These are phyloP conservation scores for Botrytis elliptica DNA, from an alignment of 2,329 filamentous ascomycete species.

Conservation along the genomic window DNA sequence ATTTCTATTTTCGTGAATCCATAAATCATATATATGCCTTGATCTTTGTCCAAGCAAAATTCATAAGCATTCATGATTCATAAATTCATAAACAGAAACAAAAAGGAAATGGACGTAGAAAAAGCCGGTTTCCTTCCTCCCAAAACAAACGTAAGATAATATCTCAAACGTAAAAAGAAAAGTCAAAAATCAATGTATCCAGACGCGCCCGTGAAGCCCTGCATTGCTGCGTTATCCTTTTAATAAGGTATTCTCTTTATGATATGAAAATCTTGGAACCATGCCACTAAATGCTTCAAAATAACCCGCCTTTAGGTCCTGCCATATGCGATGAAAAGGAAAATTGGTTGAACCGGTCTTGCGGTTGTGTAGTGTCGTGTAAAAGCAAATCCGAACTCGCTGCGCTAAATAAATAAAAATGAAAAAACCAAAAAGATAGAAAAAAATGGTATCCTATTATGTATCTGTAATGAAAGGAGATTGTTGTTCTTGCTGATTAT, in stretches of 20 bases:
- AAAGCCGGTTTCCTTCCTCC: conserved; percentile 23
- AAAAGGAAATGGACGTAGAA: conserved; percentile 35
- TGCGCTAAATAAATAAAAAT: conserved; percentile 48
- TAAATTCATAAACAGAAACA: conserved; percentile 10
- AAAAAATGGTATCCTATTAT: conserved; percentile 37
- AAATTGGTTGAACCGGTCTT: conserved; percentile 38
- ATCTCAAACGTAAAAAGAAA: conserved; percentile 32
- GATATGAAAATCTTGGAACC: conserved; percentile 40
- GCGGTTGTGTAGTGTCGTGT: conserved; percentile 45
- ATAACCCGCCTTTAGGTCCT: conserved; percentile 35
- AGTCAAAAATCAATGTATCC: conserved; percentile 34
- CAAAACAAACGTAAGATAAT: conserved; percentile 13
- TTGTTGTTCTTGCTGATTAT: conserved; percentile 20
- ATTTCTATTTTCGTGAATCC: conserved; percentile 24
- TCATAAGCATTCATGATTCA: conserved; percentile 27
- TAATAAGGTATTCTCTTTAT: conserved; percentile 38
- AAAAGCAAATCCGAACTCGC: conserved; percentile 49
- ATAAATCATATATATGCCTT: conserved; percentile 29
- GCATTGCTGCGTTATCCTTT: conserved; percentile 67
- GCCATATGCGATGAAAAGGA: conserved; percentile 36
- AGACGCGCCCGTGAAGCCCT: conserved; percentile 47
- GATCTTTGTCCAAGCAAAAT: conserved; percentile 26
- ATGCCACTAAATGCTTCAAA: conserved; percentile 37
- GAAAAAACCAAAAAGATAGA: conserved; percentile 38
- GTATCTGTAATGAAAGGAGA: conserved; percentile 33